Base-by-base conservation (phyloP, 805 yeast species). In the Naumovozyma dairenensis region DNA sequence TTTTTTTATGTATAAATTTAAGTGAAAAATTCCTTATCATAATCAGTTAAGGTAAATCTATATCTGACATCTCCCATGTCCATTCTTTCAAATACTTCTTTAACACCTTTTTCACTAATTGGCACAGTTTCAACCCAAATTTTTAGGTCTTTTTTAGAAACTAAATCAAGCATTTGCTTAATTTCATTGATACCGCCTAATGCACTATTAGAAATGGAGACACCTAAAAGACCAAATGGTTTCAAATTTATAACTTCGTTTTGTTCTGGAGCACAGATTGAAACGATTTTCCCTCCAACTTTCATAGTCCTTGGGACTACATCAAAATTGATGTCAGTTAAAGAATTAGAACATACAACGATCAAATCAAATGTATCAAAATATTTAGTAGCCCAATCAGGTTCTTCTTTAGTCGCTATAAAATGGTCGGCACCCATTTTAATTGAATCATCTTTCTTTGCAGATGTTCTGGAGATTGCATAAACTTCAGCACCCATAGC, bases 401-500 rank as follows among this genome's bases (percentile, higher is more conserved):
- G 42, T 47, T 66, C 50, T 43, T 69, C 77, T 25, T 56, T 60
- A 6, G 80, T 74, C 22, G 82, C 77, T 45, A 75, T 49, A 46
- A 63, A 72, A 7, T 59, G 62, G 39, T 67, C 67, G 21, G 77
- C 78, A 37, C 80, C 80, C 52, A 74, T 59, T 36, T 62, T 48
- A 16, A 51, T 6, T 12, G 77, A 72, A 36, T 70, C 67, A 27
- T 61, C 69, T 46, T 62, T 67, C 58, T 74, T 74, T 25, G 66
- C 46, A 12, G 57, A 49, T 15, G 67, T 51, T 58, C 80, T 62
- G 16, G 78, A 72, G 45, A 74, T 64, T 4, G 75, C 78, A 33
- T 66, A 62, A 21, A 74, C 80, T 40, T 72, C 67, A 19, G 77
- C 76, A 34, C 80, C 80, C 47, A 74, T 49, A 5, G 78, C 78